Evolutionary conservation across 1,284 basidiomycete species (phyloP).

Genomic region (Trichosporon faecale): DNA sequence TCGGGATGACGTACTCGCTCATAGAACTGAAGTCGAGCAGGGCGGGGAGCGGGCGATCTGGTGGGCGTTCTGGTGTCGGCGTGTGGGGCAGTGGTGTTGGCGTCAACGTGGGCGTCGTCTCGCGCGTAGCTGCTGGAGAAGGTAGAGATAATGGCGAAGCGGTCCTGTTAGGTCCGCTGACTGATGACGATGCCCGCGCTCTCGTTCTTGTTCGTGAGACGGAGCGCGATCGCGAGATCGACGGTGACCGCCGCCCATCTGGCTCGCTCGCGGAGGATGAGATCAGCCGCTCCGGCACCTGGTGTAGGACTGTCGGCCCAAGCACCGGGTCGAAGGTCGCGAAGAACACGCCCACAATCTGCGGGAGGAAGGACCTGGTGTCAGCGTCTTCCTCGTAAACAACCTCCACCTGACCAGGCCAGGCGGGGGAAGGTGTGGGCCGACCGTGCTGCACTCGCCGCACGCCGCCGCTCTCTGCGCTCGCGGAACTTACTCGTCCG

Average conservation of each 20-base stretch:
- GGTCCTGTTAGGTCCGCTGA: not conserved
- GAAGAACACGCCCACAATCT: constrained; percentile 53
- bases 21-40: constrained; percentile 91
- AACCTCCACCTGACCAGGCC: not conserved
- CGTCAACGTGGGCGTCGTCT: constrained; percentile 7
- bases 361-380: constrained; percentile 50
- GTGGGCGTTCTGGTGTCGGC: not conserved
- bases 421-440: not conserved
- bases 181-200: not conserved
- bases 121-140: not conserved
- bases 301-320: constrained; percentile 48
- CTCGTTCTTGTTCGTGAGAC: constrained; percentile 23
- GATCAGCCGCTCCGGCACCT: constrained; percentile 53
- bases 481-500: constrained; percentile 16
- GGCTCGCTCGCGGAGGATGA: constrained; percentile 30
- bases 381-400: constrained; percentile 17
- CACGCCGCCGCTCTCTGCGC: not conserved
- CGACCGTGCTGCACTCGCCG: no score
- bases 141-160: not conserved
- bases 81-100: not conserved
- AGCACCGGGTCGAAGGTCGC: constrained; percentile 50
- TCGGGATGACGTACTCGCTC: constrained; percentile 91
- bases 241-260: constrained; percentile 15
- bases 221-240: constrained; percentile 30
- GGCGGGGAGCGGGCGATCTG: constrained; percentile 27